Evolutionary conservation across 768 basidiomycete genomes (phyloP), one percentile per base, ranked within the genome.

Genomic region (Collybiopsis confluens): DNA sequence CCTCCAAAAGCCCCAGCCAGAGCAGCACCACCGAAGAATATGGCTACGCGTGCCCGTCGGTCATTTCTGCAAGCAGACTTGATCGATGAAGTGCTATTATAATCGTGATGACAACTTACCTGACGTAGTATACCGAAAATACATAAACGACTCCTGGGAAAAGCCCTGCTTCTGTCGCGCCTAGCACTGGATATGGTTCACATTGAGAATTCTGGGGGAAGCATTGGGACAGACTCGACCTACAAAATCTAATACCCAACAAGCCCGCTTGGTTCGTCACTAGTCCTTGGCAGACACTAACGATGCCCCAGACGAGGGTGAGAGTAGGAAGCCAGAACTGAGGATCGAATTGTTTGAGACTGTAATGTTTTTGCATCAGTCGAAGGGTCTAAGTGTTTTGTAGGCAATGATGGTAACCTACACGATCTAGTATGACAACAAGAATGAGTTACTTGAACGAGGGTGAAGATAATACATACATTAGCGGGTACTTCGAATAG

Each of bases 1-100:
- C 81, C 79, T 57, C 82, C 82, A 56, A 86, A 85, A 1, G 84
- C 83, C 24, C 85, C 83, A 6, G 83, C 80, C 20, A 85, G 68
- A 5, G 81, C 79, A 4, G 82, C 76, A 45, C 79, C 84, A 27
- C 81, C 79, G 55, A 85, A 83, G 65, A 83, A 82, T 37, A 86
- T 70, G 0, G 81, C 79, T 5, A 85, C 80, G 46, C 85, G 73
- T 73, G 77, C 79, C 56, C 80, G 79, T 1, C 82, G 77, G 60
- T 85, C 78, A 33, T 71, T 74, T 38, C 85, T 82, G 52, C 16
- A 38, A 13, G 45, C 52, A 18, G n/a, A 11, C n/a, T 52, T 55
- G 40, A 42, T 8, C 27, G 30, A 38, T 44, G 16, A 35, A 24
- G 20, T 27, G 21, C 27, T n/a, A 7, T 20, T 21, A 40, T 4